phyloP scores from a whole-genome alignment of 371 early-diverging fungal genomes.

The Phascolomyces articulosus region DNA sequence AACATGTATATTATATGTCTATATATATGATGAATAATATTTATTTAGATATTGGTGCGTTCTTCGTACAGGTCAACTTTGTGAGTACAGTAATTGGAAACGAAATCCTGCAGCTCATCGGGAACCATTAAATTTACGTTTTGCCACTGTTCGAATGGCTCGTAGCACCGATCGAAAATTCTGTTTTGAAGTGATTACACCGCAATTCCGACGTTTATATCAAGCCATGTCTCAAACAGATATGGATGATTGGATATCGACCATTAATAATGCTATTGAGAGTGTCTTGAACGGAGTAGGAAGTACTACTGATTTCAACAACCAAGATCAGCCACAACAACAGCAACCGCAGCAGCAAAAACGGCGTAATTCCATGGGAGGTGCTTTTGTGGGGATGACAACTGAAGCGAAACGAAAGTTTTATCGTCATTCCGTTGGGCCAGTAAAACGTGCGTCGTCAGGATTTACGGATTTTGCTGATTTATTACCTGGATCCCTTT shows the following conservation, averaged over 20 bases:
- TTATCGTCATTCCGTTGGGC: slow-evolving; percentile 9
- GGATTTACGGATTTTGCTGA: slow-evolving; percentile 1
- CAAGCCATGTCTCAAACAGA: slow-evolving; percentile 78
- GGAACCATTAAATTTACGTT: slow-evolving; percentile 71
- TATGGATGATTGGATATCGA: slow-evolving; percentile 67
- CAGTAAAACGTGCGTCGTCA: not conserved
- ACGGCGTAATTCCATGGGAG: slow-evolving; percentile 3
- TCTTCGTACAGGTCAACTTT: slow-evolving; percentile 66
- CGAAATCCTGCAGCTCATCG: slow-evolving; percentile 61
- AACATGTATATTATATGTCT: no score
- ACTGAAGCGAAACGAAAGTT: slow-evolving; percentile 9
- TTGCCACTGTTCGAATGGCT: slow-evolving; percentile 79
- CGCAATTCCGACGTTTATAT: slow-evolving; percentile 64
- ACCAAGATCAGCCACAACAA: not conserved
- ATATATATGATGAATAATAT: not conserved
- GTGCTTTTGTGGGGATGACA: slow-evolving; percentile 6
- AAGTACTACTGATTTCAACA: slow-evolving; percentile 28
- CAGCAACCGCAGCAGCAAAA: no score
- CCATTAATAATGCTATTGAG: slow-evolving; percentile 75
- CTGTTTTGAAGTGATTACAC: slow-evolving; percentile 77
- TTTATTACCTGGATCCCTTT: not conserved
- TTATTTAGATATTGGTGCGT: slow-evolving; percentile 73
- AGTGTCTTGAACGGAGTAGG: slow-evolving; percentile 66
- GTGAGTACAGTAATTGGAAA: slow-evolving; percentile 79
- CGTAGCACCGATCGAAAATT: slow-evolving; percentile 73